These are phyloP conservation scores for Spinellus fusiger DNA, from an alignment of 192 early-diverging fungal species.

Conservation along the genomic window DNA sequence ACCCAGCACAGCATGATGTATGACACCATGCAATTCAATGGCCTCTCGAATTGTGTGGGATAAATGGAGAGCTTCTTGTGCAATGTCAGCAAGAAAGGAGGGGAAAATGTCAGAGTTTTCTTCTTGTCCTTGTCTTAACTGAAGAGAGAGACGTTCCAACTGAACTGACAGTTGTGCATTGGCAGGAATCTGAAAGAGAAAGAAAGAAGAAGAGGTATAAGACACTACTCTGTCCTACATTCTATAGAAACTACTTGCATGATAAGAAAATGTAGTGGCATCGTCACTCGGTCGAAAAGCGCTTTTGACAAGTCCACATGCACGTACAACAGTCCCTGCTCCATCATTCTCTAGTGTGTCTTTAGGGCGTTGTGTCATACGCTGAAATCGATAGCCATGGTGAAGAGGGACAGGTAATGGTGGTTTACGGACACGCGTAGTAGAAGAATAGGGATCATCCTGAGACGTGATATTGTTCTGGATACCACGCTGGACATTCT, in stretches of 20 bases:
- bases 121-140: background rate
- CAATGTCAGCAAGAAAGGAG: background rate
- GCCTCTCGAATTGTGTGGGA: slow-evolving; percentile 35
- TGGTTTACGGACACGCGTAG: slow-evolving; percentile 10
- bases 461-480: background rate
- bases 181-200: slow-evolving; percentile 35
- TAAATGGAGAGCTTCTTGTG: background rate
- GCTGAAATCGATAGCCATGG: slow-evolving; percentile 37
- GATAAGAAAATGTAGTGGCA: slow-evolving; percentile 48
- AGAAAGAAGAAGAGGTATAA: background rate
- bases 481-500: background rate
- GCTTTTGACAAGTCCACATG: slow-evolving; percentile 37
- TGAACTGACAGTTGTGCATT: slow-evolving; percentile 38
- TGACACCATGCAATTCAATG: slow-evolving; percentile 42
- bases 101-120: background rate
- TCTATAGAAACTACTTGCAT: slow-evolving; percentile 7
- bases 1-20: slow-evolving; percentile 46
- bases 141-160: slow-evolving; percentile 1
- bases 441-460: background rate
- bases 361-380: slow-evolving; percentile 31
- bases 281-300: slow-evolving; percentile 58
- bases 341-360: slow-evolving; percentile 44
- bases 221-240: background rate
- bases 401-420: slow-evolving; percentile 20
- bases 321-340: slow-evolving; percentile 29